phyloP scores from a whole-genome alignment of 495 filamentous ascomycete genomes.

The Daldinia concentrica region DNA sequence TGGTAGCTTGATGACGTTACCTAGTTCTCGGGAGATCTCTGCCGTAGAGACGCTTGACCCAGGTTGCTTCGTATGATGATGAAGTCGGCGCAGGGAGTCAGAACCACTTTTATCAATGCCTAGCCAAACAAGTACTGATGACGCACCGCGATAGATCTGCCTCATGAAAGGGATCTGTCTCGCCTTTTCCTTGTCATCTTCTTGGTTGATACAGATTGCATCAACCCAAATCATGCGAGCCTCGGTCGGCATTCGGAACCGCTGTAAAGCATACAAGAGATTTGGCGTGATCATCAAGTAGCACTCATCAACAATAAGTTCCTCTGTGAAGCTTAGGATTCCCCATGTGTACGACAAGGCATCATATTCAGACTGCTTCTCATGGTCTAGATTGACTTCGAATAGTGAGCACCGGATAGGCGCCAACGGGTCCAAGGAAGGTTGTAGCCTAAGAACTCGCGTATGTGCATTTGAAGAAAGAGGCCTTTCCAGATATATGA shows the following conservation, averaged over 20 bases:
- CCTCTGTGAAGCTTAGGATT: not conserved
- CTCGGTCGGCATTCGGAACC: not conserved
- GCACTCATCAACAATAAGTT: not conserved
- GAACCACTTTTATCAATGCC: not conserved
- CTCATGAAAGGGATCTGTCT: not conserved
- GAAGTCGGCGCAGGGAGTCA: not conserved
- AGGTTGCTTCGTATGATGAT: not conserved
- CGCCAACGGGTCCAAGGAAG: not conserved
- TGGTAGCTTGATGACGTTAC: not conserved
- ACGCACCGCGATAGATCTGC: not conserved
- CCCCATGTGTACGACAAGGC: not conserved
- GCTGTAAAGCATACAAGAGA: not conserved
- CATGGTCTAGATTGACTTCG: not conserved
- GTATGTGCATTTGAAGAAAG: not conserved
- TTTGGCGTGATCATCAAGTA: not conserved
- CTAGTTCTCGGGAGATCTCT: not conserved
- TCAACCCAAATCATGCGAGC: not conserved
- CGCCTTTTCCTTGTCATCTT: not conserved
- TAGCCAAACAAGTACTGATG: not conserved
- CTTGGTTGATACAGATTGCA: not conserved
- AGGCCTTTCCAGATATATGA: not conserved
- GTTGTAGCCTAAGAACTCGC: not conserved
- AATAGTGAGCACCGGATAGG: not conserved
- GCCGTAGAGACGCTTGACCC: not conserved
- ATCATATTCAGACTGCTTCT: not conserved